phyloP scores from a whole-genome alignment of 352 stramenopile genomes.

The Pythium vanterpoolii region DNA sequence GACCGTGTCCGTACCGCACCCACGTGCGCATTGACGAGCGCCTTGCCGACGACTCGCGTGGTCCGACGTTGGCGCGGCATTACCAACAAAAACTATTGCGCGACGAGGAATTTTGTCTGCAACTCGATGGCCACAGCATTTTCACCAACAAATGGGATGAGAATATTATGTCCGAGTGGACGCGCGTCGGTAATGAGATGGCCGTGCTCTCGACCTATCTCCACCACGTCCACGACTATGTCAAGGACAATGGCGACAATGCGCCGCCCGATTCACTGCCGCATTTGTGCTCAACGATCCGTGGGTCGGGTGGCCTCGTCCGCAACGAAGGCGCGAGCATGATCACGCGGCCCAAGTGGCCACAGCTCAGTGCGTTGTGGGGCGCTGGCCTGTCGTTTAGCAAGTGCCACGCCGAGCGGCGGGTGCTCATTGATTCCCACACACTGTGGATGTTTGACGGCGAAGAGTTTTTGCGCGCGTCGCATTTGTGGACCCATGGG shows the following conservation, averaged over 20 bases:
- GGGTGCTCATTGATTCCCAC: constrained; percentile 71
- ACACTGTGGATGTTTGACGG: constrained; percentile 58
- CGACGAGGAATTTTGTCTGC: constrained; percentile 81
- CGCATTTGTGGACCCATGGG: constrained; percentile 37
- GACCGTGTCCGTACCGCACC: constrained; percentile 60
- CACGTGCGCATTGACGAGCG: constrained; percentile 74
- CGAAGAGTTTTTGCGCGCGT: constrained; percentile 37
- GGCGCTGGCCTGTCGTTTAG: constrained; percentile 77
- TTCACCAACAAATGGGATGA: constrained; percentile 86
- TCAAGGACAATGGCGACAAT: constrained; percentile 78
- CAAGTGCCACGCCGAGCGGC: constrained; percentile 81
- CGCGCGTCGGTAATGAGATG: constrained; percentile 77
- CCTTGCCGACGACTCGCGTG: constrained; percentile 63
- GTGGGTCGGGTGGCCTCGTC: constrained; percentile 60
- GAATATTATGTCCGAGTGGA: constrained; percentile 72
- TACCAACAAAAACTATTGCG: constrained; percentile 77
- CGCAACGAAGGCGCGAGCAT: constrained; percentile 78
- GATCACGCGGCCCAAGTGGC: constrained; percentile 69
- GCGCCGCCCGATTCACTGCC: constrained; percentile 48
- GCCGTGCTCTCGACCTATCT: constrained; percentile 78
- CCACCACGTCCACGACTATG: constrained; percentile 81
- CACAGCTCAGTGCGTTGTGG: constrained; percentile 72
- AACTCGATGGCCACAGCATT: constrained; percentile 82
- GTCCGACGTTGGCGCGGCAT: constrained; percentile 73
- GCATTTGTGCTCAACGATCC: constrained; percentile 74